phyloP scores from a whole-genome alignment of 371 early-diverging fungal genomes.

The Rhizopus sp. region DNA sequence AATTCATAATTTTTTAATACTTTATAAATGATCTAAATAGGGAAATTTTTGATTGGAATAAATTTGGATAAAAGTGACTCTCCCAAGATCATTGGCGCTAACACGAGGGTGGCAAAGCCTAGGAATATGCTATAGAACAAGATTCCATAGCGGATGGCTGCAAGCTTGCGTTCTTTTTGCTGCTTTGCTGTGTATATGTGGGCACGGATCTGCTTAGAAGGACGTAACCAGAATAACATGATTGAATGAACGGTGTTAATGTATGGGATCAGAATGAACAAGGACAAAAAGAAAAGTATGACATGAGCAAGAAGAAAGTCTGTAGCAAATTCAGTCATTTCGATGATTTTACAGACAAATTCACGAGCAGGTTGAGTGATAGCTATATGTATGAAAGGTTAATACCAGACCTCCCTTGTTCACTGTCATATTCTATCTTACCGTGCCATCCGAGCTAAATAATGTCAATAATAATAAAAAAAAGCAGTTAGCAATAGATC shows the following conservation, averaged over 20 bases:
- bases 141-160: slow-evolving; percentile 68
- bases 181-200: slow-evolving; percentile 77
- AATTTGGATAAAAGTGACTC: slow-evolving; percentile 18
- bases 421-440: slow-evolving; percentile 9
- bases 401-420: not conserved
- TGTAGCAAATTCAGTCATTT: slow-evolving; percentile 81
- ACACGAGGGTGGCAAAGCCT: slow-evolving; percentile 60
- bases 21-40: slow-evolving; percentile 17
- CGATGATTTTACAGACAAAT: slow-evolving; percentile 83
- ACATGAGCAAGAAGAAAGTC: slow-evolving; percentile 80
- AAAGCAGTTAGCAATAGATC: not conserved
- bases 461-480: not conserved
- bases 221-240: slow-evolving; percentile 86
- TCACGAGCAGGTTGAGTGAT: slow-evolving; percentile 78
- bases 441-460: slow-evolving; percentile 51
- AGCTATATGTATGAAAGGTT: slow-evolving; percentile 28
- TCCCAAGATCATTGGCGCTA: slow-evolving; percentile 59
- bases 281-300: slow-evolving; percentile 70
- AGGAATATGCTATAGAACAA: slow-evolving; percentile 67
- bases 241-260: slow-evolving; percentile 80
- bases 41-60: slow-evolving; percentile 26
- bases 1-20: too few relatives aligned
- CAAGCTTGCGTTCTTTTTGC: slow-evolving; percentile 56
- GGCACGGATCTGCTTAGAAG: slow-evolving; percentile 75
- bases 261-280: slow-evolving; percentile 74